Percentiles rank a stretch among this genome's conserved stretches.
phyloP scores from a whole-genome alignment of 345 rosid species.

The Acer yangbiense region DNA sequence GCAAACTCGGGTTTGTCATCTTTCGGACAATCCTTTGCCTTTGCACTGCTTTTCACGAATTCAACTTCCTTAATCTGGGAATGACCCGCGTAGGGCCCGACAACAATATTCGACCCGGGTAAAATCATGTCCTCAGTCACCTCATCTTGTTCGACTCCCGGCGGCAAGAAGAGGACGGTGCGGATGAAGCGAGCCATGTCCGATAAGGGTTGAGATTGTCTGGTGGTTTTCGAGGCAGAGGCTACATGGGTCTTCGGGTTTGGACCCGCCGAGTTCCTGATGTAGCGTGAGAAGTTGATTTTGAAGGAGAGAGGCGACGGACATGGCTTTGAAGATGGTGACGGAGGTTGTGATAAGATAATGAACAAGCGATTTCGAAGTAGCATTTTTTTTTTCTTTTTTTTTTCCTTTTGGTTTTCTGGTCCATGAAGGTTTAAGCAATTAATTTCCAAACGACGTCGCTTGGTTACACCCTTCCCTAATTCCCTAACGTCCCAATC shows the following conservation, averaged over 20 bases:
- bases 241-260: slow-evolving; percentile 15
- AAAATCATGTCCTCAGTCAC: slow-evolving; percentile 70
- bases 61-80: slow-evolving; percentile 85
- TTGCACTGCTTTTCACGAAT: slow-evolving; percentile 84
- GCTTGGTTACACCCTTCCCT: neutral
- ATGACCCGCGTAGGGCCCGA: slow-evolving; percentile 91
- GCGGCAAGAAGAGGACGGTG: slow-evolving; percentile 64
- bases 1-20: slow-evolving; percentile 88
- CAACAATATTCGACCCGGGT: slow-evolving; percentile 85
- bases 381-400: slow-evolving; percentile 10
- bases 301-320: slow-evolving; percentile 2
- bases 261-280: slow-evolving; percentile 8
- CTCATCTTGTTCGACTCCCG: slow-evolving; percentile 75
- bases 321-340: slow-evolving; percentile 8
- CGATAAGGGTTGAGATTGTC: slow-evolving; percentile 46
- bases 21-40: slow-evolving; percentile 87
- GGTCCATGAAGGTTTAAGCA: neutral
- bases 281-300: slow-evolving; percentile 15
- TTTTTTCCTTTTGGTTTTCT: neutral
- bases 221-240: slow-evolving; percentile 37
- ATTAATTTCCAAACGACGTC: neutral
- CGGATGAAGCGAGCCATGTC: slow-evolving; percentile 39
- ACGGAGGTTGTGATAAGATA: neutral
- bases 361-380: slow-evolving; percentile 25
- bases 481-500: too few species aligned